Evolutionary conservation across 1,139 yeast species (phyloP).

Genomic region (Hyphopichia buzzinii): DNA sequence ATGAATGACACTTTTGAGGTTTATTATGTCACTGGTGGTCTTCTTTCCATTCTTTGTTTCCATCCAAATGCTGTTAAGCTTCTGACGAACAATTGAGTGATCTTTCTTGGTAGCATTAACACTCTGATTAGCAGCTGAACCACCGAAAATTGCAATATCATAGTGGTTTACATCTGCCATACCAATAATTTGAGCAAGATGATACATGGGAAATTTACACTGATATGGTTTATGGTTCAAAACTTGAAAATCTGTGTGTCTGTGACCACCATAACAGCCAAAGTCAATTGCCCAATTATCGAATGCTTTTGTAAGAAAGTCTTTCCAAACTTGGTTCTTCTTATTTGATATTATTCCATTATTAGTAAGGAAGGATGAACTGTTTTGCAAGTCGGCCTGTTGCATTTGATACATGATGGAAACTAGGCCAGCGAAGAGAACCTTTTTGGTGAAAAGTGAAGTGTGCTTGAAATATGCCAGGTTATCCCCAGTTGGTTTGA

Average conservation of each 20-base stretch:
- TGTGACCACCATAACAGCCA: constrained; percentile 3
- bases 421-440: constrained; percentile 66
- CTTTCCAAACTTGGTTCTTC: constrained; percentile 54
- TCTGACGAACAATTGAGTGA: constrained; percentile 49
- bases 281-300: constrained; percentile 52
- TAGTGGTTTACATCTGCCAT: constrained; percentile 63
- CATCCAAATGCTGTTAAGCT: constrained; percentile 50
- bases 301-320: constrained; percentile 58
- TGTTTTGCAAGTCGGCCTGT: constrained; percentile 62
- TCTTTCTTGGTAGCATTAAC: constrained; percentile 62
- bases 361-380: constrained; percentile 40
- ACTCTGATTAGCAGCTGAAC: constrained; percentile 81
- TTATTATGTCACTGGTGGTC: constrained; percentile 33
- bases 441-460: constrained; percentile 55
- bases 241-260: neutral
- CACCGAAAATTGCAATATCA: constrained; percentile 76
- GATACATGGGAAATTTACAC: constrained; percentile 53
- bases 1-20: constrained; percentile 52
- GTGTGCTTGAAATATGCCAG: constrained; percentile 8
- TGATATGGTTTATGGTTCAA: constrained; percentile 3
- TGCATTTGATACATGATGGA: constrained; percentile 74
- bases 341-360: constrained; percentile 22
- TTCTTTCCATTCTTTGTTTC: constrained; percentile 12
- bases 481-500: constrained; percentile 19
- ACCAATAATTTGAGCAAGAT: constrained; percentile 70